Percentiles rank a stretch among this genome's conserved stretches.
Evolutionary conservation across 2,329 filamentous ascomycete genomes (phyloP).

Genomic region (Beauveria sp.): DNA sequence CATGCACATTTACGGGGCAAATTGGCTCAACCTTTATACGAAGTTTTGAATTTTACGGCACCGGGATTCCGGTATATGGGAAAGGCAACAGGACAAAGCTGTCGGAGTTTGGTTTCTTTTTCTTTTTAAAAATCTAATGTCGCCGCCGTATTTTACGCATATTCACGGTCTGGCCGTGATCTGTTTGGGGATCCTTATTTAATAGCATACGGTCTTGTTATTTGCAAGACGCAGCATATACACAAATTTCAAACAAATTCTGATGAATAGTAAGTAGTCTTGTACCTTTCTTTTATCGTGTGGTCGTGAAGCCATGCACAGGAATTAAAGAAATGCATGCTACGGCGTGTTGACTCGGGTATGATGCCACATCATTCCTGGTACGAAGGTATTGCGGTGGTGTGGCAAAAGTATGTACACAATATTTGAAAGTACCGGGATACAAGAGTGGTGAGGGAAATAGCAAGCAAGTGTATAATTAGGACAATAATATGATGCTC

Average conservation of each 20-base stretch:
- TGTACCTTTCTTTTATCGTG: too few relatives aligned
- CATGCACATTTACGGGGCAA: not conserved
- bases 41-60: constrained; percentile 2
- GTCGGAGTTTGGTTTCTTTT: not conserved
- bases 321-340: too few relatives aligned
- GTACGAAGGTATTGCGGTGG: too few relatives aligned
- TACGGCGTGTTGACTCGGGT: too few relatives aligned
- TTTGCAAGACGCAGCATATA: not conserved
- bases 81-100: not conserved
- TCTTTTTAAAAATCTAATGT: not conserved
- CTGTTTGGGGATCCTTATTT: not conserved
- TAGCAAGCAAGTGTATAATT: too few relatives aligned
- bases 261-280: not conserved
- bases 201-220: not conserved
- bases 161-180: not conserved
- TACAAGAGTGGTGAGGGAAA: too few relatives aligned
- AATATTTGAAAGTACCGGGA: too few relatives aligned
- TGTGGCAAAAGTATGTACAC: too few relatives aligned
- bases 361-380: too few relatives aligned
- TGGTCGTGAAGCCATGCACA: too few relatives aligned
- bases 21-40: not conserved
- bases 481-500: not conserved
- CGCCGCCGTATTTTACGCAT: not conserved
- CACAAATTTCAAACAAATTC: not conserved
- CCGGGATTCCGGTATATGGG: not conserved